Evolutionary conservation across 1,139 yeast genomes (phyloP), one percentile per base, ranked within the genome.

Genomic region (Geotrichum aggregatum): DNA sequence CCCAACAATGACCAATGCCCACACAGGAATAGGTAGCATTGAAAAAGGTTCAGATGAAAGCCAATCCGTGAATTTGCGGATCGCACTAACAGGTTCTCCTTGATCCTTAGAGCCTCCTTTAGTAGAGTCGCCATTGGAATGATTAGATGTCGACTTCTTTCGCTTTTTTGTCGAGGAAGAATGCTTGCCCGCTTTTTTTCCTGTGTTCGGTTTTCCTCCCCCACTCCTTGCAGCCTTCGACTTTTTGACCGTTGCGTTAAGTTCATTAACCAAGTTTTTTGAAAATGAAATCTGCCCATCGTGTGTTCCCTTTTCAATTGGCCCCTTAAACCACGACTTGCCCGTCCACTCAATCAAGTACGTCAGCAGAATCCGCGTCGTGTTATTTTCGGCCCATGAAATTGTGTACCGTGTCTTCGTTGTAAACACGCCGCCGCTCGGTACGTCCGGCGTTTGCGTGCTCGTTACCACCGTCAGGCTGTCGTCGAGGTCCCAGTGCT

Each of bases 361-460:
- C 0, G 95, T 84, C 3, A 82, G 75, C 16, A 83, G 82, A 45
- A 91, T 58, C 52, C 75, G 76, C 2, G 98, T 88, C 10, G 71
- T 58, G 67, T 89, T 88, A 58, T 79, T 76, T 2, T 76, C 76
- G 1, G 80, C 95, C 98, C 98, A 94, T 42, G 83, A 77, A 16
- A 91, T 65, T 57, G 76, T 80, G 39, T 64, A 64, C 53, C 80
- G 77, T 0, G 97, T 86, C 52, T 79, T 77, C 6, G 91, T 85
- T 50, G 80, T 76, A 68, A 94, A 94, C 1, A 87, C 76, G 60
- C 78, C 79, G 3, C 99, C 99, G 54, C 89, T 84, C 1, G 99
- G 99, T 11, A 94, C 98, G 70, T 92, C 98, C 0, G 98, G 98
- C 0, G 96, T 86, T 22, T 76, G 76, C 0, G 96, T 86, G 0